Base-by-base conservation (phyloP, 495 filamentous ascomycete genomes). In the Xylaria telfairii region DNA sequence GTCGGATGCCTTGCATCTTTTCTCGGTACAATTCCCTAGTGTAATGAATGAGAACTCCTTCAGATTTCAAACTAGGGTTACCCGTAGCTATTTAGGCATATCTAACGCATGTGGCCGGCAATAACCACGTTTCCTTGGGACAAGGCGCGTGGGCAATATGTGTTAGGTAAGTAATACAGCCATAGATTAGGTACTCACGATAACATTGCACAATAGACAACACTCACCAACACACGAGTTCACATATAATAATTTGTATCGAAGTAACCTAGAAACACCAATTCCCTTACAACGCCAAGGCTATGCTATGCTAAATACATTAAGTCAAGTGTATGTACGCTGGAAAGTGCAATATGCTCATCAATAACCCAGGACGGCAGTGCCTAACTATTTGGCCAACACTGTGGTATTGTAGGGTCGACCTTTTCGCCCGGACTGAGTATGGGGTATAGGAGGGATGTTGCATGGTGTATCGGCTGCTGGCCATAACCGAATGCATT, bases 391-490 rank as follows among this genome's bases (percentile, higher is more conserved):
- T 76, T 75, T 30, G 76, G 76, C 62, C 76, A 73, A 30, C 46
- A 28, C 47, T 74, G 69, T 26, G 76, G 76, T 61, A 78, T 78
- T n/a, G 7, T 74, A 7, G 73, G 51, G 47, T 78, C 76, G 21
- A 75, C 65, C 54, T 41, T 65, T 39, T 78, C 76, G 17, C 61
- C 62, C n/a, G 65, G 69, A 12, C 28, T 59, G 34, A 76, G 70
- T 10, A 44, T 44, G 37, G 76, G 74, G 51, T 70, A 68, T 28
- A 77, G 74, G 57, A 17, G 39, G 6, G 69, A 76, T 41, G 46
- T 4, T 9, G 19, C 21, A 53, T 24, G 17, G 8, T 4, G 46
- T 44, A 37, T 30, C 17, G 41, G 51, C 34, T 19, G 49, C 26
- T n/a, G 51, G 13, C 2, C 41, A 24, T 24, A 9, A 28, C 34